Base-by-base conservation (phyloP, 176 grass and related monocot genomes). In the Canna indica region DNA sequence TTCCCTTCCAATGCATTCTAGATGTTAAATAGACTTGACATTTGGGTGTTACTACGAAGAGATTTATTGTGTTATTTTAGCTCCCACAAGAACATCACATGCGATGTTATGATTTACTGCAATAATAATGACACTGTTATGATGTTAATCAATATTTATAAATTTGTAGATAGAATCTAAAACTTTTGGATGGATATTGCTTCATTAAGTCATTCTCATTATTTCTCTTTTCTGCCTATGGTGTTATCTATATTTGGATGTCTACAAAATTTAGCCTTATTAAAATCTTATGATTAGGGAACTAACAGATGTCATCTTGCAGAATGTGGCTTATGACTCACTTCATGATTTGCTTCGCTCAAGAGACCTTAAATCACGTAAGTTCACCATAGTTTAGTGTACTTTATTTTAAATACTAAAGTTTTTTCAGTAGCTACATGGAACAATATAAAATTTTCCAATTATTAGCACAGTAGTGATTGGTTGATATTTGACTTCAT, bases 241-340 rank as follows among this genome's bases (percentile, higher is more conserved):
- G 14, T 33, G 15, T 15, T 8, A 22, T 11, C 15, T 39, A 34
- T 59, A 60, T 59, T 58, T 4, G 6, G 32, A 35, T 26, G 47
- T 67, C 67, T 58, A n/a, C 32, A 73, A 54, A 16, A 65, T 53
- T 47, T 34, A 10, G 58, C 31, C 27, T 69, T 31, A 68, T 78
- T 52, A 65, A 61, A 57, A 10, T 44, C 33, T 29, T 35, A 13
- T 69, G 73, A 64, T 67, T 18, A 71, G 15, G 8, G 28, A 32
- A 8, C 36, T 78, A 56, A 58, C 13, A 69, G 44, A 56, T 77
- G 24, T 35, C 60, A 50, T 35, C 65, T 26, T 75, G 63, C 80
- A 97, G 93, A 97, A 90, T 78, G 93, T 97, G 36, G 93, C 93
- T 35, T 97, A 92, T 70, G 88, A 87, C 67, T 85, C 84, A 79